Percentiles rank a stretch among this genome's conserved stretches.
These are phyloP conservation scores for Pseudogymnoascus destructans DNA, from an alignment of 2,329 filamentous ascomycete genomes.

Conservation along the genomic window DNA sequence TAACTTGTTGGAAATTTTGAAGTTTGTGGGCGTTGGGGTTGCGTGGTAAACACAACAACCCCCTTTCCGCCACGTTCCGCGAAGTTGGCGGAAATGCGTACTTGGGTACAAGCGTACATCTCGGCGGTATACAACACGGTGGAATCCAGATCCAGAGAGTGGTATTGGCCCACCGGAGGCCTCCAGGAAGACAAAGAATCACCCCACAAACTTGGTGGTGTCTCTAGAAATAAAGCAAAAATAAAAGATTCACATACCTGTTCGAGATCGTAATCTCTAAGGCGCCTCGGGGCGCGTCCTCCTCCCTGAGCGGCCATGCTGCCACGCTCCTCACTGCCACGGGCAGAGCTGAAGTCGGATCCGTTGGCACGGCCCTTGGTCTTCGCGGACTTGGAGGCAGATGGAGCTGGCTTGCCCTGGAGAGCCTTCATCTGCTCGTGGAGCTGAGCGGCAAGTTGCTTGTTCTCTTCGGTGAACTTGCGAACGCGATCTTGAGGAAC, in stretches of 20 bases:
- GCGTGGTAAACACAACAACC: not conserved
- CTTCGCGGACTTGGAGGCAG: slow-evolving; percentile 33
- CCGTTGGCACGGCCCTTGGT: slow-evolving; percentile 39
- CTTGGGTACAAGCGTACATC: not conserved
- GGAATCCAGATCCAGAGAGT: not conserved
- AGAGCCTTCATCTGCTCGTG: slow-evolving; percentile 48
- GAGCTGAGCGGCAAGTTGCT: slow-evolving; percentile 67
- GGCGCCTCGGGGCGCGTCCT: slow-evolving; percentile 57
- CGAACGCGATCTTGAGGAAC: slow-evolving; percentile 85
- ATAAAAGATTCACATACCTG: slow-evolving; percentile 45
- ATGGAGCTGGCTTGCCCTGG: slow-evolving; percentile 25
- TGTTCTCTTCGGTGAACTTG: slow-evolving; percentile 91
- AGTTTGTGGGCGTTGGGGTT: not conserved
- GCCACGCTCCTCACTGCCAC: slow-evolving; percentile 67
- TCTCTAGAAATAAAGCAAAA: slow-evolving; percentile 16
- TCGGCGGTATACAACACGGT: not conserved
- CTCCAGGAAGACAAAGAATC: not conserved
- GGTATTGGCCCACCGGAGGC: not conserved
- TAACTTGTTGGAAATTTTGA: not conserved
- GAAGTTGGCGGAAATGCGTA: not conserved
- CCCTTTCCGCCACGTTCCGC: not conserved
- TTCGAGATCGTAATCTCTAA: slow-evolving; percentile 71
- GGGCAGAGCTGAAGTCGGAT: slow-evolving; percentile 48
- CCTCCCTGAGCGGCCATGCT: slow-evolving; percentile 46
- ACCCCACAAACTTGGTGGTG: not conserved